These are phyloP conservation scores for Amphibolis antarctica DNA, from an alignment of 106 monocot species.

Conservation along the genomic window DNA sequence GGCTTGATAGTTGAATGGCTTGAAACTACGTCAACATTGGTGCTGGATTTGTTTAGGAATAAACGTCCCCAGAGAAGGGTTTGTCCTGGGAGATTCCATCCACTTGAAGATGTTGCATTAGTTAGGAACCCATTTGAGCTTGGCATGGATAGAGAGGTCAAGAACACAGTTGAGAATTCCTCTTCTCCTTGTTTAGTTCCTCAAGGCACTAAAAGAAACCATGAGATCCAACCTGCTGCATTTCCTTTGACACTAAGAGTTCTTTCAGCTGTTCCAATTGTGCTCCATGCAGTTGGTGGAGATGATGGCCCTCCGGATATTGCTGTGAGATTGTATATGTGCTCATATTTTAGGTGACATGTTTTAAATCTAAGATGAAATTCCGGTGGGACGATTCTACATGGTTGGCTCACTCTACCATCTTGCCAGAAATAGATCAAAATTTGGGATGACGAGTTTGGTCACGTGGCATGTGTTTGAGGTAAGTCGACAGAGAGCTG, in stretches of 20 bases:
- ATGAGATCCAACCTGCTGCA: conserved; percentile 4
- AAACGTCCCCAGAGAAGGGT: conserved; percentile 4
- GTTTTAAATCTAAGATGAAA: background rate
- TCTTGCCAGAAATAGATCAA: no score
- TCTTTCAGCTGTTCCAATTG: conserved; percentile 23
- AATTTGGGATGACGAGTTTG: no score
- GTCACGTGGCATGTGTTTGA: no score
- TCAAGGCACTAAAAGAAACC: background rate
- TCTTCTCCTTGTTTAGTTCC: background rate
- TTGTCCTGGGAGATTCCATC: background rate
- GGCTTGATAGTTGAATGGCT: conserved; percentile 26
- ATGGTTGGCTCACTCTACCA: no score
- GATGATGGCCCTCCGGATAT: conserved; percentile 18
- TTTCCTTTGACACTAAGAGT: conserved; percentile 16
- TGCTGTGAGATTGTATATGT: conserved; percentile 17
- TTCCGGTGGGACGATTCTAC: no score
- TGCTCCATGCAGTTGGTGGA: conserved; percentile 26
- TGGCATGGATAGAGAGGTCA: background rate
- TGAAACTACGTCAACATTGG: conserved; percentile 18
- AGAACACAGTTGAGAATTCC: background rate
- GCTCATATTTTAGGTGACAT: conserved; percentile 11
- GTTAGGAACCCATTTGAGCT: conserved; percentile 9
- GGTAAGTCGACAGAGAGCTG: no score
- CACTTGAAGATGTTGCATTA: conserved; percentile 13
- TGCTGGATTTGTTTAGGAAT: conserved; percentile 12